Conservation (phyloP, 805 yeast species). For the Candida nemodendra region DNA sequence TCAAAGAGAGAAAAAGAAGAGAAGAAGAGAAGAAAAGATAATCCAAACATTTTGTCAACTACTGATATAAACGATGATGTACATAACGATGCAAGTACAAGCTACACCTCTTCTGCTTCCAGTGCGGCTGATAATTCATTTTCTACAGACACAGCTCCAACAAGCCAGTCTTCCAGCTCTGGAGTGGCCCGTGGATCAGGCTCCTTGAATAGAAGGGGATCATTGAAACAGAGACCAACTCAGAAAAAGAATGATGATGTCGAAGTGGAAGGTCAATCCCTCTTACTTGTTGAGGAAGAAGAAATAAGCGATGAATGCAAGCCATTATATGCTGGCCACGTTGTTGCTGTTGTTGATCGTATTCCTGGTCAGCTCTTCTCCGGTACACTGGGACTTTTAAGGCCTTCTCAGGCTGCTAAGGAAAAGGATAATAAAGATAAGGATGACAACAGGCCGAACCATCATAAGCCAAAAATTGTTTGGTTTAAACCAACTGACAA, state of each 20-base stretch:
- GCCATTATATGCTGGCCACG: conserved; percentile 97
- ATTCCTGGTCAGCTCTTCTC: conserved; percentile 95
- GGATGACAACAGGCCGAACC: conserved; percentile 28
- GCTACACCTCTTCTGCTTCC: conserved; percentile 29
- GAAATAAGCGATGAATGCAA: conserved; percentile 89
- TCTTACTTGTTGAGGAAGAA: conserved; percentile 89
- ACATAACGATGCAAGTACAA: conserved; percentile 77
- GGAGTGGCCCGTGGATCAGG: conserved; percentile 25
- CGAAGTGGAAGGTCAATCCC: conserved; percentile 96
- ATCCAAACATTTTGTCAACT: conserved; percentile 28
- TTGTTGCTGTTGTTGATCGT: conserved; percentile 96
- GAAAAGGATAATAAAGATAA: conserved; percentile 57
- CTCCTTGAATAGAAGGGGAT: conserved; percentile 72
- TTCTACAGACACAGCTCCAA: conserved; percentile 32
- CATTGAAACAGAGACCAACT: conserved; percentile 91
- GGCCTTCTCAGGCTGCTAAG: conserved; percentile 93
- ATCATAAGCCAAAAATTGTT: conserved; percentile 81
- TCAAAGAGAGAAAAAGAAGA: conserved; percentile 96
- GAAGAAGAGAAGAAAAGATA: conserved; percentile 73
- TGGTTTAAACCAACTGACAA: conserved; percentile 99
- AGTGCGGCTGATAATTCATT: conserved; percentile 32
- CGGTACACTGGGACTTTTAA: conserved; percentile 87
- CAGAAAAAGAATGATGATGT: conserved; percentile 98
- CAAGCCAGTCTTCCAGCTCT: conserved; percentile 31
- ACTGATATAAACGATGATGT: conserved; percentile 60